These are phyloP conservation scores for Hymenoscyphus infarciens DNA, from an alignment of 2,329 filamentous ascomycete species.

Conservation along the genomic window DNA sequence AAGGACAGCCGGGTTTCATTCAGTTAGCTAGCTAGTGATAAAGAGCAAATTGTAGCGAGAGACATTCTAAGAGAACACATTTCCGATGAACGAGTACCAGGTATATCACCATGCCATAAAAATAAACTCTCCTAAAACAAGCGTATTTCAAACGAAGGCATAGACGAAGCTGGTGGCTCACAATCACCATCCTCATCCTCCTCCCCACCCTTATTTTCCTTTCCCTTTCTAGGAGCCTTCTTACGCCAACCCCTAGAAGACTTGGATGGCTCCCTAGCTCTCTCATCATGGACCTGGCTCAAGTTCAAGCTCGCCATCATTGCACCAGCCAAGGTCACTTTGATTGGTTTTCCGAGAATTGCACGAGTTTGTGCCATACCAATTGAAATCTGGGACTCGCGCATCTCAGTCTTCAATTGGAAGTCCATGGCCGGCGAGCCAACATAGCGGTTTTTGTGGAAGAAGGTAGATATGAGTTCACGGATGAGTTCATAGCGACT, in stretches of 20 bases:
- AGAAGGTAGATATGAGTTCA: neutral
- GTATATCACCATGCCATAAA: neutral
- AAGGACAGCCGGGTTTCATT: too few species aligned
- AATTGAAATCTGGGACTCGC: neutral
- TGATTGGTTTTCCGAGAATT: neutral
- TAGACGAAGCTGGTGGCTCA: neutral
- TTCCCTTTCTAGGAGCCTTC: neutral
- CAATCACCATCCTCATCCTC: neutral
- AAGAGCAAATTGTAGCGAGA: neutral
- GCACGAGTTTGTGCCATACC: neutral
- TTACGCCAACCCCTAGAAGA: neutral
- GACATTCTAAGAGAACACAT: neutral
- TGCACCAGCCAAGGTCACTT: neutral
- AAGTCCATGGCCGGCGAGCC: neutral
- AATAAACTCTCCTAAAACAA: neutral
- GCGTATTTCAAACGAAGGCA: neutral
- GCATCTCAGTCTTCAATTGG: neutral
- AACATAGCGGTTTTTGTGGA: neutral
- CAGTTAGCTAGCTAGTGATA: too few species aligned
- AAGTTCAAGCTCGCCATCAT: neutral
- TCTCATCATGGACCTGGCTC: neutral
- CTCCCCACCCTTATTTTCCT: neutral
- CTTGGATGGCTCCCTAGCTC: neutral
- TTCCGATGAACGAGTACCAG: neutral
- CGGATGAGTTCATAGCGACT: neutral